Evolutionary conservation across 495 filamentous ascomycete genomes (phyloP).

Genomic region (Xylaria palmicola): DNA sequence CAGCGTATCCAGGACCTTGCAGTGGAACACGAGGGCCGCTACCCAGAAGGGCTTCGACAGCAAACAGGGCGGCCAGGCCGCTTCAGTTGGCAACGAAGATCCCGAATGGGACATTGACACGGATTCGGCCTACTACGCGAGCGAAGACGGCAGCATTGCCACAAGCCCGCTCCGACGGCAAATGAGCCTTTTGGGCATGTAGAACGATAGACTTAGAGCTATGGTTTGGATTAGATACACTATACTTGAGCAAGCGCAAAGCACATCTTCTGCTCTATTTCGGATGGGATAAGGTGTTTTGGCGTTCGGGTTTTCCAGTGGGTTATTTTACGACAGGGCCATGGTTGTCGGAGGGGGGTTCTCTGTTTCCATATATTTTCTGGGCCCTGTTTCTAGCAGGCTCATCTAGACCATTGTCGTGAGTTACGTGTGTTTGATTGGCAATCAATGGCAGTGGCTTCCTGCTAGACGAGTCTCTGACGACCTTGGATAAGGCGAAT

Average conservation of each 20-base stretch:
- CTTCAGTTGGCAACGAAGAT: slow-evolving; percentile 48
- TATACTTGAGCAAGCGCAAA: slow-evolving; percentile 9
- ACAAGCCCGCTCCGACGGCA: slow-evolving; percentile 66
- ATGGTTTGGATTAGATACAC: slow-evolving; percentile 16
- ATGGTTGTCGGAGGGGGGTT: background rate
- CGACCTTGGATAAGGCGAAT: slow-evolving; percentile 2
- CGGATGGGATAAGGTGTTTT: slow-evolving; percentile 13
- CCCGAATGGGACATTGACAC: slow-evolving; percentile 81
- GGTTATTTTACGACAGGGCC: background rate
- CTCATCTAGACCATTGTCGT: background rate
- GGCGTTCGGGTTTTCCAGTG: slow-evolving; percentile 4
- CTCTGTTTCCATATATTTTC: background rate
- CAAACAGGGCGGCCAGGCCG: slow-evolving; percentile 28
- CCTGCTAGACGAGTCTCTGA: background rate
- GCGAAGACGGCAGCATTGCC: slow-evolving; percentile 59
- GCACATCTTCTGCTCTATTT: background rate
- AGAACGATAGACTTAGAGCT: slow-evolving; percentile 30
- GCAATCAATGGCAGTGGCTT: background rate
- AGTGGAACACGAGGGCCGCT: slow-evolving; percentile 89
- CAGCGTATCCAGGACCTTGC: slow-evolving; percentile 81
- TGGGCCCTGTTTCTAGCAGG: background rate
- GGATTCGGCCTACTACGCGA: slow-evolving; percentile 65
- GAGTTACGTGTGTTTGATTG: background rate
- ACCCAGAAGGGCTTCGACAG: slow-evolving; percentile 78
- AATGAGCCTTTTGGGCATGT: slow-evolving; percentile 61